Evolutionary conservation across 768 basidiomycete species (phyloP).

Genomic region (Hypholoma fasciculare): DNA sequence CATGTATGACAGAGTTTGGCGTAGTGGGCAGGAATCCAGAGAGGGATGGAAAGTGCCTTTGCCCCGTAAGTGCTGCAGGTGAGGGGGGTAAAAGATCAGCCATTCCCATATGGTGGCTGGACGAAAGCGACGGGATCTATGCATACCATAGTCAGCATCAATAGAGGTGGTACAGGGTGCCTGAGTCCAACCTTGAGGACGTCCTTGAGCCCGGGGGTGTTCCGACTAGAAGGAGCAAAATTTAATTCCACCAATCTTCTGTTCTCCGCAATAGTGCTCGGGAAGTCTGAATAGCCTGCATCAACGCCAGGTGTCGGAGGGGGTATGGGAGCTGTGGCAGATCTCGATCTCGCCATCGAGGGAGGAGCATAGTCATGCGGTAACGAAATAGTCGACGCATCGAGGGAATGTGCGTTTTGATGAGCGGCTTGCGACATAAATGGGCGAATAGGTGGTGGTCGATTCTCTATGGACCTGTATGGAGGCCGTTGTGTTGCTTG

Average conservation of each 20-base stretch:
- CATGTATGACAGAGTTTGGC: slow-evolving; percentile 3
- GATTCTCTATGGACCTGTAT: neutral
- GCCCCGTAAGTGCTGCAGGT: slow-evolving; percentile 34
- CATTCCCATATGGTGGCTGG: slow-evolving; percentile 70
- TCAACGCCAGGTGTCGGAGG: neutral
- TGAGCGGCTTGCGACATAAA: slow-evolving; percentile 33
- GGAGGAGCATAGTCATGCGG: slow-evolving; percentile 26
- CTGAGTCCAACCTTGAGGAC: slow-evolving; percentile 58
- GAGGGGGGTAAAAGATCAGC: slow-evolving; percentile 75
- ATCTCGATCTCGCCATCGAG: slow-evolving; percentile 39
- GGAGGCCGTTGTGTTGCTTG: slow-evolving; percentile 1
- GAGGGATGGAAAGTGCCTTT: slow-evolving; percentile 31
- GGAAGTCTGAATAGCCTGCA: slow-evolving; percentile 2
- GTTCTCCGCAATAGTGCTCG: neutral
- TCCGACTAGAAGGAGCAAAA: slow-evolving; percentile 16
- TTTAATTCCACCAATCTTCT: slow-evolving; percentile 9
- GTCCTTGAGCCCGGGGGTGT: slow-evolving; percentile 67
- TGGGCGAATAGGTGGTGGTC: neutral
- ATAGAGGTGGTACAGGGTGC: neutral
- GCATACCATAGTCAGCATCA: neutral
- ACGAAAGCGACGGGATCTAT: slow-evolving; percentile 66
- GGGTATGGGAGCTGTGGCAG: slow-evolving; percentile 42
- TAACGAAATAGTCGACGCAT: slow-evolving; percentile 34
- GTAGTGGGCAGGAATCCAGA: slow-evolving; percentile 8
- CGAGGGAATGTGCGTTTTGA: slow-evolving; percentile 59